Conservation (phyloP, 129 eudicot species). For the Sambucus nigra region DNA sequence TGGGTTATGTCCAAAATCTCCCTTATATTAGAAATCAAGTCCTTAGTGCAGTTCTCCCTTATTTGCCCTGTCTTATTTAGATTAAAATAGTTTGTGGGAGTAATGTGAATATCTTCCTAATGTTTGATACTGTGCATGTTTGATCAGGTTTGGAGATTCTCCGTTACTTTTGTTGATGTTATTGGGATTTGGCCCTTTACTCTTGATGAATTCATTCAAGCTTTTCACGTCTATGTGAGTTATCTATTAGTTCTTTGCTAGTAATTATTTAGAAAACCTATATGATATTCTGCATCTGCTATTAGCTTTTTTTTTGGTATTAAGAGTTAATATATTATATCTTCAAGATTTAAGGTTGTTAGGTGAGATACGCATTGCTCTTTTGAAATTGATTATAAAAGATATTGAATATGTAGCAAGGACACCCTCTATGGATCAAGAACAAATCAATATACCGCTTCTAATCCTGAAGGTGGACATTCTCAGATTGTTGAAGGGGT, state of each 20-base stretch:
- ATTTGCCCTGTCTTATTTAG: not conserved
- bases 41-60: too few relatives aligned
- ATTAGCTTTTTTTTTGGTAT: not conserved
- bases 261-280: not conserved
- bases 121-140: conserved; percentile 8
- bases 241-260: not conserved
- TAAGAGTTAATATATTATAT: not conserved
- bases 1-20: too few relatives aligned
- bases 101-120: not conserved
- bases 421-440: conserved; percentile 75
- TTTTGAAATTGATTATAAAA: conserved; percentile 56
- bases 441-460: conserved; percentile 72
- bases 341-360: conserved; percentile 82
- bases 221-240: conserved; percentile 92
- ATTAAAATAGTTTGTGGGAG: not conserved
- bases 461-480: conserved; percentile 96
- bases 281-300: not conserved
- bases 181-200: conserved; percentile 97
- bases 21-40: too few relatives aligned
- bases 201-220: conserved; percentile 85
- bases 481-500: conserved; percentile 96
- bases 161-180: conserved; percentile 81
- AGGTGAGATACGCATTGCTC: conserved; percentile 84
- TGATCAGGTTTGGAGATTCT: conserved; percentile 81
- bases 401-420: conserved; percentile 92